Evolutionary conservation across 2,329 filamentous ascomycete genomes (phyloP), one percentile per base, ranked within the genome.

Genomic region (Pseudocercospora cruenta): DNA sequence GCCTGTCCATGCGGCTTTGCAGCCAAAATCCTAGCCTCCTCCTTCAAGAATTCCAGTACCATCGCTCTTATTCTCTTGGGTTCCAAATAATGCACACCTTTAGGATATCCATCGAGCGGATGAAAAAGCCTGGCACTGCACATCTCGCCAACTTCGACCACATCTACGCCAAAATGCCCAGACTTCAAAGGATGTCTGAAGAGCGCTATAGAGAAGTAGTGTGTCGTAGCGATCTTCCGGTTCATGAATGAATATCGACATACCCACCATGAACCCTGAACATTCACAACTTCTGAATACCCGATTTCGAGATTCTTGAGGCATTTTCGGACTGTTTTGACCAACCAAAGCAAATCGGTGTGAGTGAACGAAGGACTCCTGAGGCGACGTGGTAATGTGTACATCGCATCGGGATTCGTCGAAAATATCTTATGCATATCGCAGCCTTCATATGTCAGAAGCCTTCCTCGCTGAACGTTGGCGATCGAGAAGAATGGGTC

Each of bases 171-270:
- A 22, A 33, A 61, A 26, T 66, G 71, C 3, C 60, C 67, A 2
- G 62, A 33, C 0, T 65, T 49, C 1, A 70, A 28, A 1, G 65
- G 49, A n/a, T 66, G 55, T 39, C 59, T 47, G 61, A 68, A 67
- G 16, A 73, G 54, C 3, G 65, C 45, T 22, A 74, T 67, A 21
- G 69, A 63, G 63, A 74, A 73, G 62, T 72, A 74, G 31, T 71
- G 59, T 21, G 59, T 68, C 9, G 70, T 72, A 1, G 71, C 70
- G 14, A 73, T 62, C 12, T 26, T 39, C 2, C 36, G 61, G 22
- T 55, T 61, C 28, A 62, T 60, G 22, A 62, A 64, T 28, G 53
- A 57, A 39, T 73, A 72, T 4, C 68, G 51, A 10, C 61, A 68
- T 8, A 59, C 31, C 59, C 72, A 71, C 22, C 64, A 67, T 0